Evolutionary conservation across 129 eudicot genomes (phyloP).

Genomic region (Lactuca sativa): DNA sequence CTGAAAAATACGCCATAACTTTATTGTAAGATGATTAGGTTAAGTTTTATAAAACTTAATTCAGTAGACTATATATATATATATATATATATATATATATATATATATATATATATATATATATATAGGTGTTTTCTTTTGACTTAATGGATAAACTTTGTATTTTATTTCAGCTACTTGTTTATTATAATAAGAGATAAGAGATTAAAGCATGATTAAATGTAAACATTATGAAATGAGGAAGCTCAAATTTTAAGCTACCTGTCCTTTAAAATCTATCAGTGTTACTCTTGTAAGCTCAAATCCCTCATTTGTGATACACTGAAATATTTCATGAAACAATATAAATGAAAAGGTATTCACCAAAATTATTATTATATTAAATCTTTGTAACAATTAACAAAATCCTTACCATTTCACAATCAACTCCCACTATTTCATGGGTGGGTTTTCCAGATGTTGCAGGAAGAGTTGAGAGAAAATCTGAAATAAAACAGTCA

Average conservation of each 20-base stretch:
- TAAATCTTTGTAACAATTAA: background rate
- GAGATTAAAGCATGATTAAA: conserved; percentile 12
- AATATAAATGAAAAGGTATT: conserved; percentile 2
- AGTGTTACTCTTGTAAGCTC: conserved; percentile 86
- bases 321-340: conserved; percentile 34
- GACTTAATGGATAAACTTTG: too few species aligned
- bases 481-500: conserved; percentile 42
- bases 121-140: too few species aligned
- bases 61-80: too few species aligned
- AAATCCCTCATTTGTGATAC: conserved; percentile 72
- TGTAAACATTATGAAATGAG: background rate
- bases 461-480: conserved; percentile 74
- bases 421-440: conserved; percentile 82
- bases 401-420: conserved; percentile 80
- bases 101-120: too few species aligned
- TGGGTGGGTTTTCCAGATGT: conserved; percentile 58
- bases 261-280: conserved; percentile 80
- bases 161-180: background rate
- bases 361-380: background rate
- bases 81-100: too few species aligned
- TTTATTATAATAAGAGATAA: background rate
- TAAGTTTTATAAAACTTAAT: background rate
- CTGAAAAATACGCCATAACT: conserved; percentile 45
- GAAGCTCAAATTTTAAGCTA: conserved; percentile 16
- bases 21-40: conserved; percentile 10